Evolutionary conservation across 805 yeast species (phyloP).

Genomic region (Cyberlindnera nakhonratchasimensis): DNA sequence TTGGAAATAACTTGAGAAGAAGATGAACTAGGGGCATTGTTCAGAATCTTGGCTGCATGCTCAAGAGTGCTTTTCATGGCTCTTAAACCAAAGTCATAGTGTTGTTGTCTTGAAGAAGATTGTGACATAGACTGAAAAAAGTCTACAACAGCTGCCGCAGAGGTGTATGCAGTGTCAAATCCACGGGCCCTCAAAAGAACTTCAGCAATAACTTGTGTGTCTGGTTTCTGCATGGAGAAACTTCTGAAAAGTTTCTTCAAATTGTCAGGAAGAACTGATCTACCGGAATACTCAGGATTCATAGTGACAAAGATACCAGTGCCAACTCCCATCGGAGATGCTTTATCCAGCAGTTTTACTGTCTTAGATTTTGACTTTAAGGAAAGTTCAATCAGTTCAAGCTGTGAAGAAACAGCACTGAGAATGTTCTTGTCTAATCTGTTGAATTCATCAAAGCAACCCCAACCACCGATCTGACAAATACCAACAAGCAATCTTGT

Average conservation of each 20-base stretch:
- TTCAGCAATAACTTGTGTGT: slow-evolving; percentile 61
- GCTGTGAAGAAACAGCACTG: slow-evolving; percentile 81
- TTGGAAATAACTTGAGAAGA: slow-evolving; percentile 40
- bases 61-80: slow-evolving; percentile 66
- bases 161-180: slow-evolving; percentile 42
- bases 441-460: slow-evolving; percentile 94
- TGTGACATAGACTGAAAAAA: slow-evolving; percentile 47
- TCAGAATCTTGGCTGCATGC: slow-evolving; percentile 49
- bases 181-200: slow-evolving; percentile 75
- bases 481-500: slow-evolving; percentile 75
- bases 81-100: slow-evolving; percentile 89
- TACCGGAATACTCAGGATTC: slow-evolving; percentile 87
- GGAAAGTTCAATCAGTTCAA: slow-evolving; percentile 66
- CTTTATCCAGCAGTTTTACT: slow-evolving; percentile 43
- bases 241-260: slow-evolving; percentile 74
- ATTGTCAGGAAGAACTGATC: slow-evolving; percentile 82
- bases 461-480: slow-evolving; percentile 87
- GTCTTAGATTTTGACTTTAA: slow-evolving; percentile 27
- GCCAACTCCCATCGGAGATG: slow-evolving; percentile 38
- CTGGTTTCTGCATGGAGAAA: slow-evolving; percentile 73
- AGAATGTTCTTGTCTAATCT: slow-evolving; percentile 66
- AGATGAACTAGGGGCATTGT: slow-evolving; percentile 20
- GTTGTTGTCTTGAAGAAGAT: slow-evolving; percentile 51
- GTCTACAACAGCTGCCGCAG: slow-evolving; percentile 50
- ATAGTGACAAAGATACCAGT: slow-evolving; percentile 84